A percentile compares a stretch with the other conserved stretches of the same genome.
Evolutionary conservation across 108 stramenopile species (phyloP).

Genomic region (Fragilaria crotonensis): DNA sequence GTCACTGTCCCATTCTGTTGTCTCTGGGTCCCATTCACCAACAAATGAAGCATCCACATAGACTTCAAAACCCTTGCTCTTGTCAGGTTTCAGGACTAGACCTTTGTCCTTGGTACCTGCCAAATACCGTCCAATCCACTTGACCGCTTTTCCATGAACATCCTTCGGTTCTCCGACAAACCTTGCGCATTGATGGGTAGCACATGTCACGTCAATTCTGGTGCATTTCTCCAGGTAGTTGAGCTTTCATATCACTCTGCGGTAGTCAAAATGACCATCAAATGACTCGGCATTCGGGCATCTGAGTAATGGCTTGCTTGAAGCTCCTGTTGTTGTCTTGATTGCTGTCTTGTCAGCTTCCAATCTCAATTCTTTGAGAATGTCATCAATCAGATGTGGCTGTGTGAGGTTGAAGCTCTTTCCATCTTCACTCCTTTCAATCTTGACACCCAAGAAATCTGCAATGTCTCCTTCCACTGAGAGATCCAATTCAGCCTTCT

Average conservation of each 20-base stretch:
- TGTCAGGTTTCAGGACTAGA: constrained; percentile 13
- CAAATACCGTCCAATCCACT: constrained; percentile 22
- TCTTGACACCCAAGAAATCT: constrained; percentile 8
- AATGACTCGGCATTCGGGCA: not conserved
- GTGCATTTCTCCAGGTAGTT: constrained; percentile 28
- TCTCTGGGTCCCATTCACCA: constrained; percentile 17
- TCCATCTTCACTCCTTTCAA: no score
- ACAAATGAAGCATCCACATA: constrained; percentile 43
- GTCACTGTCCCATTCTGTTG: not conserved
- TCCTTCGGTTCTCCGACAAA: constrained; percentile 23
- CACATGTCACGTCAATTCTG: constrained; percentile 28
- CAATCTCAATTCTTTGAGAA: constrained; percentile 11
- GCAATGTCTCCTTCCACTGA: constrained; percentile 2
- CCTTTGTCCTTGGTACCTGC: constrained; percentile 21
- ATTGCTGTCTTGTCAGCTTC: not conserved
- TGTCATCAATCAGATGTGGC: constrained; percentile 20
- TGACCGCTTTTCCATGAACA: constrained; percentile 24
- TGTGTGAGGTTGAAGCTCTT: no score
- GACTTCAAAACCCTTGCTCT: constrained; percentile 21
- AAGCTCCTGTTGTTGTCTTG: constrained; percentile 5
- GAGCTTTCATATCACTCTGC: constrained; percentile 32
- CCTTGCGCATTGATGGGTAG: constrained; percentile 26
- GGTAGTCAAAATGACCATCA: not conserved
- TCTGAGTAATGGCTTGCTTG: constrained; percentile 1
- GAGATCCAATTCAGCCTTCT: not conserved